These are phyloP conservation scores for Penicillium silybi DNA, from an alignment of 495 filamentous ascomycete genomes.

Conservation along the genomic window DNA sequence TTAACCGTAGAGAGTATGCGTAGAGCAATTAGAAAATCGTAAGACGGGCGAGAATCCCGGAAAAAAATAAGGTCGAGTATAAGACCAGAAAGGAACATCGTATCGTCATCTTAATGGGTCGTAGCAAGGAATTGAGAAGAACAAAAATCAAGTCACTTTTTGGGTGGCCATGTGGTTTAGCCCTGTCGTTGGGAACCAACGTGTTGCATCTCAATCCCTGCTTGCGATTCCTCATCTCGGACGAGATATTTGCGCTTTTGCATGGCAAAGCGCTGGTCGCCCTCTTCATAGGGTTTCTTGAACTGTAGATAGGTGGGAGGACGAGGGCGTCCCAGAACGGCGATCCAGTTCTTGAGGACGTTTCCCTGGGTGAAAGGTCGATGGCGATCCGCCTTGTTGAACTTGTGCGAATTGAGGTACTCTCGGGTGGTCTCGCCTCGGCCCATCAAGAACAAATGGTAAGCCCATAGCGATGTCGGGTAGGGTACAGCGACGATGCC, in stretches of 20 bases:
- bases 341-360: slow-evolving; percentile 72
- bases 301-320: slow-evolving; percentile 89
- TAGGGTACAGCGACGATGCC: slow-evolving; percentile 71
- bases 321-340: slow-evolving; percentile 76
- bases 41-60: slow-evolving; percentile 8
- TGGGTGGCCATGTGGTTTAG: neutral
- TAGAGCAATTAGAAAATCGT: slow-evolving; percentile 17
- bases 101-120: slow-evolving; percentile 21
- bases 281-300: slow-evolving; percentile 69
- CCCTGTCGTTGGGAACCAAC: slow-evolving; percentile 32
- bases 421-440: slow-evolving; percentile 93
- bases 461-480: slow-evolving; percentile 75
- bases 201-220: slow-evolving; percentile 58
- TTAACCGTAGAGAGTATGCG: slow-evolving; percentile 4
- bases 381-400: slow-evolving; percentile 85
- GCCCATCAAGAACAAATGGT: slow-evolving; percentile 86
- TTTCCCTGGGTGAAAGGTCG: slow-evolving; percentile 82
- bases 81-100: slow-evolving; percentile 8
- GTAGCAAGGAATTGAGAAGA: slow-evolving; percentile 10
- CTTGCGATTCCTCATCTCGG: slow-evolving; percentile 48
- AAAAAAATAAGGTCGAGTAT: slow-evolving; percentile 1
- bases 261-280: slow-evolving; percentile 79
- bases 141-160: neutral
- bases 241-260: slow-evolving; percentile 53
- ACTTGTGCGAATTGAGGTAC: slow-evolving; percentile 93